These are phyloP conservation scores for Podospora comata DNA, from an alignment of 495 filamentous ascomycete species.

Conservation along the genomic window DNA sequence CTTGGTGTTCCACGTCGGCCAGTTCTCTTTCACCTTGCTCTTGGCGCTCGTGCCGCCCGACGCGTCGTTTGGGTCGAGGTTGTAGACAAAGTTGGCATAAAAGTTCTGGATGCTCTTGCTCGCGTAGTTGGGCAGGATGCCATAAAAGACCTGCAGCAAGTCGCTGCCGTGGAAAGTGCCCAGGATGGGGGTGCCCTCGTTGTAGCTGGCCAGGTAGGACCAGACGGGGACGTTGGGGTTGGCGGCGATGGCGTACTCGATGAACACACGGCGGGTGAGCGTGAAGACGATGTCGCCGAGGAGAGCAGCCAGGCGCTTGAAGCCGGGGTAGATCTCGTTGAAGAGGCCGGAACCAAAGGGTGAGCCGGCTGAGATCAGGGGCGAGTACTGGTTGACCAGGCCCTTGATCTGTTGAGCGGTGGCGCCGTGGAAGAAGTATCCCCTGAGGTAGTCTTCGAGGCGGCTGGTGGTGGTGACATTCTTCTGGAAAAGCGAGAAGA, in stretches of 20 bases:
- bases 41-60: conserved; percentile 32
- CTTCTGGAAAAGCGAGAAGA: conserved; percentile 59
- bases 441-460: conserved; percentile 56
- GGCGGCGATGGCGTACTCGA: conserved; percentile 39
- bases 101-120: conserved; percentile 56
- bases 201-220: conserved; percentile 69
- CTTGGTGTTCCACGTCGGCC: conserved; percentile 59
- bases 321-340: conserved; percentile 68
- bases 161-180: conserved; percentile 73
- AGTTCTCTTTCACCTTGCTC: conserved; percentile 41
- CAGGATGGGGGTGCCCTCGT: conserved; percentile 63
- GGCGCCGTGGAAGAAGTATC: conserved; percentile 56
- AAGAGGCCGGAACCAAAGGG: conserved; percentile 62
- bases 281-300: conserved; percentile 68
- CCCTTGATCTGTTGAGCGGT: conserved; percentile 41
- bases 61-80: conserved; percentile 59
- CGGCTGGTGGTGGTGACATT: conserved; percentile 59
- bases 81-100: conserved; percentile 64
- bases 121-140: conserved; percentile 59
- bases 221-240: conserved; percentile 59
- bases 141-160: conserved; percentile 63
- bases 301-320: conserved; percentile 74
- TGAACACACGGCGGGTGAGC: conserved; percentile 57
- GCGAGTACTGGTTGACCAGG: conserved; percentile 56
- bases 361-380: conserved; percentile 50